A percentile compares a stretch with the other conserved stretches of the same genome.
phyloP scores from a whole-genome alignment of 768 basidiomycete genomes.

The Solioccasus polychromus region DNA sequence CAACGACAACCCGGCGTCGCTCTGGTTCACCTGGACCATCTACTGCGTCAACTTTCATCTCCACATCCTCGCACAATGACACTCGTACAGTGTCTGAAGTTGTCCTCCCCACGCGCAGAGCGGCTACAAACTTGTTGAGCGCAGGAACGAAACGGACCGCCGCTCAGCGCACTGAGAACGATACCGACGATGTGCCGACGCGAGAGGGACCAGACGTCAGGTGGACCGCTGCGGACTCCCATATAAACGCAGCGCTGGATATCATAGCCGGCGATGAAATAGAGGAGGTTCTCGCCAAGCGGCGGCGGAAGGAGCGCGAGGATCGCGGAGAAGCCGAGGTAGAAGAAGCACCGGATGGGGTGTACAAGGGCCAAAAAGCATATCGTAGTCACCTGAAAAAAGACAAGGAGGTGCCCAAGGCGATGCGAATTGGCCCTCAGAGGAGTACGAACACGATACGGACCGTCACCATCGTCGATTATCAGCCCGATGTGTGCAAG shows the following conservation, averaged over 20 bases:
- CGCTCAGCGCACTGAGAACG: slow-evolving; percentile 46
- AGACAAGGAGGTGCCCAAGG: slow-evolving; percentile 79
- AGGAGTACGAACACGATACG: slow-evolving; percentile 77
- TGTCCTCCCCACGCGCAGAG: slow-evolving; percentile 71
- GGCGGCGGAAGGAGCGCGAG: slow-evolving; percentile 52
- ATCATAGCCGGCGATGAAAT: slow-evolving; percentile 83
- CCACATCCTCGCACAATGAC: slow-evolving; percentile 24
- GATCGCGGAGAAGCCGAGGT: slow-evolving; percentile 52
- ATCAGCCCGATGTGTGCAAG: slow-evolving; percentile 99
- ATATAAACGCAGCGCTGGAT: slow-evolving; percentile 67
- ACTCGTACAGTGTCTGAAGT: slow-evolving; percentile 50
- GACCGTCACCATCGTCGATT: slow-evolving; percentile 93
- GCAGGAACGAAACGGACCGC: slow-evolving; percentile 70
- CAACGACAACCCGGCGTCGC: slow-evolving; percentile 72
- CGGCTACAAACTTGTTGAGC: slow-evolving; percentile 65
- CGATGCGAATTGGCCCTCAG: slow-evolving; percentile 83
- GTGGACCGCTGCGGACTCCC: slow-evolving; percentile 76
- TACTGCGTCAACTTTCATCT: slow-evolving; percentile 18
- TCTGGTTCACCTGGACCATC: slow-evolving; percentile 57
- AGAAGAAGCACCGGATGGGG: slow-evolving; percentile 64
- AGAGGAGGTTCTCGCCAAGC: slow-evolving; percentile 72
- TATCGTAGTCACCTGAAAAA: slow-evolving; percentile 82
- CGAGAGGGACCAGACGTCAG: slow-evolving; percentile 60
- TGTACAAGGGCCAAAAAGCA: slow-evolving; percentile 82
- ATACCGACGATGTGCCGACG: slow-evolving; percentile 43